Base-by-base conservation (phyloP, 257 asterid genomes). In the Solanum tarapatanum region DNA sequence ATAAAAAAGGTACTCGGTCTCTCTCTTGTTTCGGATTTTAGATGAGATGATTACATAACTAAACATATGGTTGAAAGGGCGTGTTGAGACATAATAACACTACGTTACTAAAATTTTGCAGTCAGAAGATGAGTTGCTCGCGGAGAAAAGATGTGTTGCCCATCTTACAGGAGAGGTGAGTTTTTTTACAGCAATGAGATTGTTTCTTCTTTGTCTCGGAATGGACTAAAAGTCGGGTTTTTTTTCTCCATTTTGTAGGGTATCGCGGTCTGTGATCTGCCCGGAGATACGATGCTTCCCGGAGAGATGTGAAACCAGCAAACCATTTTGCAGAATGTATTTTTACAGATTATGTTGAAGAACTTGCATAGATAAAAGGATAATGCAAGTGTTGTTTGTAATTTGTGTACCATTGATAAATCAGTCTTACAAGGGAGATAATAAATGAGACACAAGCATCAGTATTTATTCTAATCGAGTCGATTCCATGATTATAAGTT, bases 91-190 rank as follows among this genome's bases (percentile, higher is more conserved):
- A 26, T 24, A 24, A 41, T 26, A 41, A 26, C 32, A 79, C 9
- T 0, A 43, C 17, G 4, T 77, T 43, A 16, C n/a, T 79, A 8
- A 79, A 55, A 24, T 89, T 87, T 55, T 91, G 93, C 94, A 97
- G 99, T 93, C 98, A 11, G 99, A 97, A 91, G 99, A 98, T 5
- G 99, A 97, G 90, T 91, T 96, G 87, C 98, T 95, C 10, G 99
- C 99, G 2, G 99, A 97, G 93, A 92, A 97, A 93, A 93, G 92
- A 94, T 97, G 99, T 89, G 99, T 97, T 17, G 99, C 99, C 23
- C 99, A 97, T 89, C 98, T 97, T 33, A 97, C 99, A 0, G 99
- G 99, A 82, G 99, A 97, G 95, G 99, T 96, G 87, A 84, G 86
- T 30, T 24, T 28, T 62, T 55, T 32, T 26, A 24, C 51, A 26